Percentiles rank a stretch among this genome's conserved stretches.
Conservation (phyloP, 305 asterid species). For the Rubia peregrina region DNA sequence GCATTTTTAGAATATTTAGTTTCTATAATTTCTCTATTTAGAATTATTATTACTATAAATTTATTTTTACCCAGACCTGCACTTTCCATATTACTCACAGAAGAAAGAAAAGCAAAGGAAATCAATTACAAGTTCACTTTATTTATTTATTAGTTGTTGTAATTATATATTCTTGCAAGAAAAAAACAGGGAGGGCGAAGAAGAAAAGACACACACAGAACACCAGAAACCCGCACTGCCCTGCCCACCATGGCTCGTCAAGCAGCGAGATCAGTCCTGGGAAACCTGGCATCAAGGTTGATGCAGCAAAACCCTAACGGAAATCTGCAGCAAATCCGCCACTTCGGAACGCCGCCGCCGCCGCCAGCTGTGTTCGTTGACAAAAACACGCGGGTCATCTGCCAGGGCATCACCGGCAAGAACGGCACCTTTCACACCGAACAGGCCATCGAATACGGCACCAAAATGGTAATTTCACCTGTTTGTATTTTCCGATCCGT, state of each 20-base stretch:
- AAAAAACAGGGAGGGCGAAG: background rate
- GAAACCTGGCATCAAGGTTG: constrained; percentile 47
- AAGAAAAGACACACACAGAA: background rate
- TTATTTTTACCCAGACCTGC: background rate
- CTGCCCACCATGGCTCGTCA: constrained; percentile 48
- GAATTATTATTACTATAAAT: background rate
- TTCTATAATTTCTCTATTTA: background rate
- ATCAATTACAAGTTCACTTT: background rate
- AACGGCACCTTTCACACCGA: constrained; percentile 92
- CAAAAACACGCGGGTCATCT: constrained; percentile 89
- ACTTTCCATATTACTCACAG: background rate
- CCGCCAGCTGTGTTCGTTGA: constrained; percentile 89
- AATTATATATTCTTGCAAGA: background rate
- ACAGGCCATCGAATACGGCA: constrained; percentile 92
- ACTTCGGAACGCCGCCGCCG: constrained; percentile 74
- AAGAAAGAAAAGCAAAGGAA: background rate
- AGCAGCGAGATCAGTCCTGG: constrained; percentile 49
- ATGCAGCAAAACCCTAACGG: constrained; percentile 33
- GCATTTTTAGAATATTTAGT: background rate
- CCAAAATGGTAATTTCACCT: constrained; percentile 51
- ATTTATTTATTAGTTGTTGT: background rate
- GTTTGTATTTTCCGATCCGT: background rate
- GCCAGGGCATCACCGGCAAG: constrained; percentile 96
- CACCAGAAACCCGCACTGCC: constrained; percentile 8
- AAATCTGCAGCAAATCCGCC: constrained; percentile 52